Conservation (phyloP, 139 green algal genomes). For the Chlorella sorokiniana region DNA sequence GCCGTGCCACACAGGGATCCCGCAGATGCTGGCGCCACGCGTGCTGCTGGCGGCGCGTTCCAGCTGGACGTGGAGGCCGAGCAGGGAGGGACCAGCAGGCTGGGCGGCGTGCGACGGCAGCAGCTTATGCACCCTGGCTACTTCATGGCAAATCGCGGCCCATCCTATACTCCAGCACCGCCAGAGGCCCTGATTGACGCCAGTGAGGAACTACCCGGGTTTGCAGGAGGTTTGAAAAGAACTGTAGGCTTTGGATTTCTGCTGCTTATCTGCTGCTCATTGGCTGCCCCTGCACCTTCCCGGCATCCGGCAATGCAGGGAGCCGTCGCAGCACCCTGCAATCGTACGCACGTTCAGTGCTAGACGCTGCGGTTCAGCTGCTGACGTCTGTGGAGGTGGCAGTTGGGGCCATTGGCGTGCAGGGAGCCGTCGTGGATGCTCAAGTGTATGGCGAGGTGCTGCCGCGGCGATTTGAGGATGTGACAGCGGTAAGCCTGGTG, state of each 20-base stretch:
- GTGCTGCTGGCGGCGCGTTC: neutral
- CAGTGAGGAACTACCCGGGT: slow-evolving; percentile 10
- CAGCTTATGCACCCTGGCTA: slow-evolving; percentile 34
- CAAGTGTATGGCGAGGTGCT: slow-evolving; percentile 46
- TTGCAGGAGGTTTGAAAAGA: neutral
- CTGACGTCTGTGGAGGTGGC: slow-evolving; percentile 27
- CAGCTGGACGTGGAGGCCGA: neutral
- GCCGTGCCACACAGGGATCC: neutral
- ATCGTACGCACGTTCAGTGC: slow-evolving; percentile 3
- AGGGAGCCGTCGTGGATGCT: slow-evolving; percentile 32
- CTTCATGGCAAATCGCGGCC: slow-evolving; percentile 5
- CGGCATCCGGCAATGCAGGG: neutral
- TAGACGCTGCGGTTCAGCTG: neutral
- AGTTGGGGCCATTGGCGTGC: slow-evolving; percentile 33
- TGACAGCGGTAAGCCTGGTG: slow-evolving; percentile 21
- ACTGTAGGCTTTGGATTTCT: neutral
- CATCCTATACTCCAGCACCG: slow-evolving; percentile 42
- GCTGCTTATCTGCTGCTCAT: neutral
- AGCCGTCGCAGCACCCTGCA: slow-evolving; percentile 13
- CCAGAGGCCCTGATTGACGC: slow-evolving; percentile 39
- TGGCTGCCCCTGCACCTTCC: neutral
- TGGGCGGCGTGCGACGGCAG: neutral
- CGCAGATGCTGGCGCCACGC: neutral
- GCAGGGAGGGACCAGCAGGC: neutral
- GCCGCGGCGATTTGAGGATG: slow-evolving; percentile 37